A percentile compares a stretch with the other conserved stretches of the same genome.
Conservation (phyloP, 345 rosid genomes). For the Hypericum perforatum region DNA sequence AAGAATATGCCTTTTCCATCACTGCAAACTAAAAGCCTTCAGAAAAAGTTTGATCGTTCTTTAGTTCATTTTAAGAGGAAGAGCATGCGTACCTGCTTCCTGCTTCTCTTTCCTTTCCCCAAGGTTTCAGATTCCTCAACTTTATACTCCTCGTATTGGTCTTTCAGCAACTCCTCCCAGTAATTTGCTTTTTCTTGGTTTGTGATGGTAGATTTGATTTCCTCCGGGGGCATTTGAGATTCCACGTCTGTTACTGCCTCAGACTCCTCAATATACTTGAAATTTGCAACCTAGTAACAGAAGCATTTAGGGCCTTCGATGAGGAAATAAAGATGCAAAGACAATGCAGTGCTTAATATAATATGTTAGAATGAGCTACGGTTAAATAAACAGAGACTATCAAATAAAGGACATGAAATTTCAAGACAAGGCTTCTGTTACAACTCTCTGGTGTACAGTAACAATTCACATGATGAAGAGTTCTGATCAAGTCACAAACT, state of each 20-base stretch:
- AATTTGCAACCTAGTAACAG: slow-evolving; percentile 79
- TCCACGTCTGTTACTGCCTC: slow-evolving; percentile 58
- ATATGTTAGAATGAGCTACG: too few species aligned
- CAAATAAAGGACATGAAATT: too few species aligned
- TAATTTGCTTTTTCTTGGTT: slow-evolving; percentile 62
- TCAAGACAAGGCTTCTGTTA: too few species aligned
- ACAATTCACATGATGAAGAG: too few species aligned
- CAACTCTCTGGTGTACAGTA: too few species aligned
- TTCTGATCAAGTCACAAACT: too few species aligned
- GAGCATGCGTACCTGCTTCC: slow-evolving; percentile 59
- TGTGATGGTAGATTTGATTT: slow-evolving; percentile 38
- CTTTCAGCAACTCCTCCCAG: slow-evolving; percentile 94
- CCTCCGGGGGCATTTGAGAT: slow-evolving; percentile 49
- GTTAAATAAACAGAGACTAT: too few species aligned
- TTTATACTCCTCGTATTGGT: slow-evolving; percentile 69
- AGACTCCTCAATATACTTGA: slow-evolving; percentile 80
- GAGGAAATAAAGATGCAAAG: slow-evolving; percentile 10
- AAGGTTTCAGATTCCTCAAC: slow-evolving; percentile 72
- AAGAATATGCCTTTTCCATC: too few species aligned
- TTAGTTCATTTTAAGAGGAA: neutral
- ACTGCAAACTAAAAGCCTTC: too few species aligned
- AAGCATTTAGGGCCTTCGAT: slow-evolving; percentile 1
- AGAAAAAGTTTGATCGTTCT: too few species aligned
- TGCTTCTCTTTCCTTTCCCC: slow-evolving; percentile 94
- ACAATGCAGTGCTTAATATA: neutral